Evolutionary conservation across 1,284 basidiomycete genomes (phyloP).

Genomic region (Lentinus polychrous): DNA sequence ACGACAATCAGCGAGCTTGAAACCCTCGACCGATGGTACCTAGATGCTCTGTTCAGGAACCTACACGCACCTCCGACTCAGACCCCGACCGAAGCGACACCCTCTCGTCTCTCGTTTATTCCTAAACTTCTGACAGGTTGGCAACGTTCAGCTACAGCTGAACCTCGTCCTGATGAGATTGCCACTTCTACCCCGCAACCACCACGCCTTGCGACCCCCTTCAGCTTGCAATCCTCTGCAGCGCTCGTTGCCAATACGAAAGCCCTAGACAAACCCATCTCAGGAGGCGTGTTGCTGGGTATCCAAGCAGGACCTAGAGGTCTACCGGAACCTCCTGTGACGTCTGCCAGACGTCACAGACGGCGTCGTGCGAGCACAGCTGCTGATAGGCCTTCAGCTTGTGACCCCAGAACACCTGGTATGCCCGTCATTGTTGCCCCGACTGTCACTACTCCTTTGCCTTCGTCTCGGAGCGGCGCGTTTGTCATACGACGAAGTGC

Average conservation of each 20-base stretch:
- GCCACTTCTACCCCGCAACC: not conserved
- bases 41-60: not conserved
- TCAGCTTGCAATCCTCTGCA: not conserved
- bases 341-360: not conserved
- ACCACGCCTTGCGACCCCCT: not conserved
- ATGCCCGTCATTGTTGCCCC: too few relatives aligned
- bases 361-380: not conserved
- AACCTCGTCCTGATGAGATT: not conserved
- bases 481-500: not conserved
- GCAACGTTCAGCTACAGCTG: not conserved
- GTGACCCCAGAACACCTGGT: too few relatives aligned
- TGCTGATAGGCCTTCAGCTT: not conserved
- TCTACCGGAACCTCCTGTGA: not conserved
- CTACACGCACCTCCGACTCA: not conserved
- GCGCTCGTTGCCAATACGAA: too few relatives aligned
- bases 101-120: not conserved
- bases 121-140: not conserved
- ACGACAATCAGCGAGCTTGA: not conserved
- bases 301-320: too few relatives aligned
- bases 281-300: too few relatives aligned
- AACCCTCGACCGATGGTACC: not conserved
- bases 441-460: not conserved
- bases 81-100: not conserved
- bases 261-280: too few relatives aligned
- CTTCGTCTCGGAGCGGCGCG: not conserved